Evolutionary conservation across 768 basidiomycete genomes (phyloP).

Genomic region (Suillus sp.): DNA sequence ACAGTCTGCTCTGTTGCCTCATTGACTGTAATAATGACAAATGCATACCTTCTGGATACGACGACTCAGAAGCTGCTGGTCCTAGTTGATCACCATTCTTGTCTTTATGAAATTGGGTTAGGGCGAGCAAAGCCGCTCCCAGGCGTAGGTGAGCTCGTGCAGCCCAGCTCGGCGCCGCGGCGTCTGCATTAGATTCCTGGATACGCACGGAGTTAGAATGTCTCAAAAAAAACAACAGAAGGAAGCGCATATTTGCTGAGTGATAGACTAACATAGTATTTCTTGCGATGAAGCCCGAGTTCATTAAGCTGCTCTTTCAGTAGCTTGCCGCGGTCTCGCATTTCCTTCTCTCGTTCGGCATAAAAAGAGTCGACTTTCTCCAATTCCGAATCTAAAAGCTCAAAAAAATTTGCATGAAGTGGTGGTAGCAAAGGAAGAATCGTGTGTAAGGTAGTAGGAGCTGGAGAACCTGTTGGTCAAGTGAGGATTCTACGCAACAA

Average conservation of each 20-base stretch:
- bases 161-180: slow-evolving; percentile 15
- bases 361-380: slow-evolving; percentile 89
- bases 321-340: slow-evolving; percentile 45
- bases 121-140: slow-evolving; percentile 10
- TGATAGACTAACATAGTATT: slow-evolving; percentile 51
- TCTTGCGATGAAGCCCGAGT: slow-evolving; percentile 65
- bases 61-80: slow-evolving; percentile 20
- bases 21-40: background rate
- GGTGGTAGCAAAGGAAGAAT: slow-evolving; percentile 59
- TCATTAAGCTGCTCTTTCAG: slow-evolving; percentile 75
- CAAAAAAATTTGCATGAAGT: slow-evolving; percentile 72
- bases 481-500: background rate
- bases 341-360: slow-evolving; percentile 64
- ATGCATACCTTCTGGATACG: slow-evolving; percentile 11
- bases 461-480: slow-evolving; percentile 16
- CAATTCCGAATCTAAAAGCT: slow-evolving; percentile 73
- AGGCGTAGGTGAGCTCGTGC: slow-evolving; percentile 16
- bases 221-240: slow-evolving; percentile 5
- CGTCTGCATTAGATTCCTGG: slow-evolving; percentile 9
- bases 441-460: slow-evolving; percentile 42
- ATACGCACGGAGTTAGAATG: background rate
- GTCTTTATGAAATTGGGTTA: slow-evolving; percentile 2
- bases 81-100: slow-evolving; percentile 1
- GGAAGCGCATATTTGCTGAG: background rate
- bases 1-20: background rate